Evolutionary conservation across 129 eudicot species (phyloP).

Genomic region (Deinandra increscens): DNA sequence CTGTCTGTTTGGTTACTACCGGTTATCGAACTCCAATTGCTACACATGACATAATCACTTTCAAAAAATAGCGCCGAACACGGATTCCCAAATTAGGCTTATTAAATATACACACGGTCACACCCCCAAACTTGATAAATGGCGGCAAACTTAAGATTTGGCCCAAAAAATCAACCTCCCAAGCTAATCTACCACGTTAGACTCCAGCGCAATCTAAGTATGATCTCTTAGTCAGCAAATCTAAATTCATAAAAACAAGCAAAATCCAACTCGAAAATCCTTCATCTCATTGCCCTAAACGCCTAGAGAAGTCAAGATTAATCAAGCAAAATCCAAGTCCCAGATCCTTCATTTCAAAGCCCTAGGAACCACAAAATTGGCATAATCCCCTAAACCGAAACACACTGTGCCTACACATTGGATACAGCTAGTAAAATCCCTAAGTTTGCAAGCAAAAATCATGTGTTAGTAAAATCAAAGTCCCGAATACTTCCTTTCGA

Average conservation of each 20-base stretch:
- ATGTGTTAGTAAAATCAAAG: not conserved
- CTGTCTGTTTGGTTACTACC: not conserved
- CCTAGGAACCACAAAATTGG: conserved; percentile 9
- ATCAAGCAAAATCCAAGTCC: not conserved
- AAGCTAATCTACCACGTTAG: not conserved
- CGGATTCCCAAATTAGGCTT: not conserved
- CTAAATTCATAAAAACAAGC: not conserved
- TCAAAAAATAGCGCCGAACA: not conserved
- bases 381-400: too few species aligned
- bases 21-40: not conserved
- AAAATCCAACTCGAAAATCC: not conserved
- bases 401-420: too few species aligned
- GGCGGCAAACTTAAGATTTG: not conserved
- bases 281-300: conserved; percentile 2
- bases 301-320: not conserved
- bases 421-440: conserved; percentile 2
- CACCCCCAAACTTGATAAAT: not conserved
- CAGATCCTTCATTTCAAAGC: conserved; percentile 16
- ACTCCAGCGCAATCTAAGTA: not conserved
- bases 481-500: conserved; percentile 8
- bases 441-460: conserved; percentile 16
- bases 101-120: not conserved
- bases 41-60: not conserved
- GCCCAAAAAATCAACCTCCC: not conserved
- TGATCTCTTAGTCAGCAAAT: conserved; percentile 15